Percentiles rank a stretch among this genome's conserved stretches.
Conservation (phyloP, 2,329 filamentous ascomycete genomes). For the Venturia asperata region DNA sequence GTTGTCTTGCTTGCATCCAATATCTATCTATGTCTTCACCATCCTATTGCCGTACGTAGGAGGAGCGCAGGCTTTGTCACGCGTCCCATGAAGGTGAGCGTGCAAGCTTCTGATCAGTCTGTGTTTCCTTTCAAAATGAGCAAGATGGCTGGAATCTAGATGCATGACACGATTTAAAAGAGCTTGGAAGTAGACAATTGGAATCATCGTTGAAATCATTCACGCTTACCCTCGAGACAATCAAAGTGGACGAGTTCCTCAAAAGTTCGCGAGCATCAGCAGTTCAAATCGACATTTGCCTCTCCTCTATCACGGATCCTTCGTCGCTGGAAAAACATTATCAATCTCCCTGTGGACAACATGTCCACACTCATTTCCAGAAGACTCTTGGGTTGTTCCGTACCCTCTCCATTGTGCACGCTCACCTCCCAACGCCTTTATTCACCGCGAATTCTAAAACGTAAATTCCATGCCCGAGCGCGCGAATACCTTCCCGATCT, state of each 20-base stretch:
- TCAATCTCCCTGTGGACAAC: neutral
- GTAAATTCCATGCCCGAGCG: slow-evolving; percentile 5
- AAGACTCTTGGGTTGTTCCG: neutral
- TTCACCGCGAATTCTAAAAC: neutral
- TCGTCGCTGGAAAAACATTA: no score
- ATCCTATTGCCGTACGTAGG: no score
- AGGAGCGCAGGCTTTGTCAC: no score
- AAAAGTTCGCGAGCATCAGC: neutral
- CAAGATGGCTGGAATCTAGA: no score
- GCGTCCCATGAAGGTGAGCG: no score
- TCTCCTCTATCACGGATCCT: no score
- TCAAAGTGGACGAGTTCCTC: neutral
- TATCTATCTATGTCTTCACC: no score
- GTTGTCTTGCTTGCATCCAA: neutral
- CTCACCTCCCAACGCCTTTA: neutral
- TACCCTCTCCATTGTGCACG: neutral
- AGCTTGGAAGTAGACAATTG: neutral
- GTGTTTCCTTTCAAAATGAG: no score
- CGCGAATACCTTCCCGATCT: slow-evolving; percentile 16
- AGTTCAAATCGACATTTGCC: no score
- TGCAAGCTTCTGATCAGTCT: no score
- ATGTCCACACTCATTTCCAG: neutral
- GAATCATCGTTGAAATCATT: neutral
- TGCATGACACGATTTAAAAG: neutral
- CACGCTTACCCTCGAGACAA: neutral